phyloP scores from a whole-genome alignment of 768 basidiomycete species.

The Hypholoma sublateritium region DNA sequence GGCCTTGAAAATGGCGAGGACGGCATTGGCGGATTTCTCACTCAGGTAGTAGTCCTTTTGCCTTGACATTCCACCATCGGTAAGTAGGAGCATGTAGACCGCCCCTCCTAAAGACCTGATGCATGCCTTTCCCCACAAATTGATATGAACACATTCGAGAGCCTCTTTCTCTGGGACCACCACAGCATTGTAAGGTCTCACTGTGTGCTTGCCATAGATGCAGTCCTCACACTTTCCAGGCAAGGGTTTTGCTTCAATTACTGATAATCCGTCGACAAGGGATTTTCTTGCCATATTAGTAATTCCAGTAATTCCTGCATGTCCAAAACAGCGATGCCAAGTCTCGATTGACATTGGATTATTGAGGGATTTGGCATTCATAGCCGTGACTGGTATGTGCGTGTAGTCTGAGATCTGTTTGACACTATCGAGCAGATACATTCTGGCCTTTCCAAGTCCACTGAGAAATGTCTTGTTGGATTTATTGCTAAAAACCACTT shows the following conservation, averaged over 20 bases:
- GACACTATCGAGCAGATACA: not conserved
- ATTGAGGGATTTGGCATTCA: constrained; percentile 2
- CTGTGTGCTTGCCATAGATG: constrained; percentile 22
- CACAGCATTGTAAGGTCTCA: constrained; percentile 20
- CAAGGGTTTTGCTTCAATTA: constrained; percentile 7
- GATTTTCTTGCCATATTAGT: constrained; percentile 7
- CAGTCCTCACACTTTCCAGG: constrained; percentile 24
- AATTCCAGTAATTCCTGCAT: constrained; percentile 16
- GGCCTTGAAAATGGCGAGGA: constrained; percentile 2
- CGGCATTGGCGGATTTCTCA: constrained; percentile 19
- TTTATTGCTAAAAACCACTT: not conserved
- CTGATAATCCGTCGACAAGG: constrained; percentile 22
- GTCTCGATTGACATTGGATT: constrained; percentile 15
- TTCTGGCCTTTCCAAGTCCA: not conserved
- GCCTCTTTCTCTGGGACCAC: constrained; percentile 12
- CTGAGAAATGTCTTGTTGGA: not conserved
- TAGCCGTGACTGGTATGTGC: not conserved
- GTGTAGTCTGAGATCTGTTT: not conserved
- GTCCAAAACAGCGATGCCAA: constrained; percentile 28
- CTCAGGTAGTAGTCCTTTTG: constrained; percentile 17
- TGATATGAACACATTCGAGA: constrained; percentile 19
- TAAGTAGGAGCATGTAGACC: constrained; percentile 23
- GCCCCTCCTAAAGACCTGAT: constrained; percentile 14
- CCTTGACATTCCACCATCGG: constrained; percentile 18
- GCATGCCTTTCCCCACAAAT: constrained; percentile 24